A percentile compares a stretch with the other conserved stretches of the same genome.
Conservation (phyloP, 176 grass and related monocot species). For the Rhynchospora tenuis region DNA sequence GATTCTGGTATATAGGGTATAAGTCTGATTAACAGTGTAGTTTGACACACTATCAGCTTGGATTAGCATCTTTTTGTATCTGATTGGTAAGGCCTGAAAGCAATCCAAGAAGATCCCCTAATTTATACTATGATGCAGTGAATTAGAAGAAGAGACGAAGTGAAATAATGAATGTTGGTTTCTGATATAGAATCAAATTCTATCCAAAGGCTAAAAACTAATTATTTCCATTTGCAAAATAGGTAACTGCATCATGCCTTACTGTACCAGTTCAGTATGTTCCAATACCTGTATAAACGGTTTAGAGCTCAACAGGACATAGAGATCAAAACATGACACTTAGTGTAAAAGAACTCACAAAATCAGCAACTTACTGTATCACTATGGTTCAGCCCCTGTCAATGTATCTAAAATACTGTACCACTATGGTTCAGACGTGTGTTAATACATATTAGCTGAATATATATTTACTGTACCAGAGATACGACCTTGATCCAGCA, state of each 20-base stretch:
- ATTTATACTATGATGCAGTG: neutral
- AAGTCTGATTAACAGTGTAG: neutral
- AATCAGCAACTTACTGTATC: neutral
- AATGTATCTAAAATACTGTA: too few relatives aligned
- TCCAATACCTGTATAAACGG: neutral
- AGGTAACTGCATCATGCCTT: too few relatives aligned
- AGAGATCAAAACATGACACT: neutral
- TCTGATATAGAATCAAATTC: neutral
- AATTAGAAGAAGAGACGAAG: neutral
- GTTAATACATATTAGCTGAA: neutral
- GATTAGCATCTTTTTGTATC: neutral
- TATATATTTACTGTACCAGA: slow-evolving; percentile 35
- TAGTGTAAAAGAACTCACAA: neutral
- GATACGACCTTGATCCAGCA: slow-evolving; percentile 91
- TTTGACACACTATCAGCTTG: neutral
- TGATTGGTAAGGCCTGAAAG: neutral
- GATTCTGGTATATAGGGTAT: neutral
- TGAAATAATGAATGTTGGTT: neutral
- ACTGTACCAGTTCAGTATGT: neutral
- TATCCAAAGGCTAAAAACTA: neutral
- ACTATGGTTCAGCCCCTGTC: neutral
- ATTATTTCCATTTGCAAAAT: too few relatives aligned
- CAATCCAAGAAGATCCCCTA: neutral
- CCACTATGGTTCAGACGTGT: neutral
- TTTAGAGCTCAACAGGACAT: neutral